Conservation (phyloP, 768 basidiomycete species). For the Xerocomellus amylosporus region DNA sequence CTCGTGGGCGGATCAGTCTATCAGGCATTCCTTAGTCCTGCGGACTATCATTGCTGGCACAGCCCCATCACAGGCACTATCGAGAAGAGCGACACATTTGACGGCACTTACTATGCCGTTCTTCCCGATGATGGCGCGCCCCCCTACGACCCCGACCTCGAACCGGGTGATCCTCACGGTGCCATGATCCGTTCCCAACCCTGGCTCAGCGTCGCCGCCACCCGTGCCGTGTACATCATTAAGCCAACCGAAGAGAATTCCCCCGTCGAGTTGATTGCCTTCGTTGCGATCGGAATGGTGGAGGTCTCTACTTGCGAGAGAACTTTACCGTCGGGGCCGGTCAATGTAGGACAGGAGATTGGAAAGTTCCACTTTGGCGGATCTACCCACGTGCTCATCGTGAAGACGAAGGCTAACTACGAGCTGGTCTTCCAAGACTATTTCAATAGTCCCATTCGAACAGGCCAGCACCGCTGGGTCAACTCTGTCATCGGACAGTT, state of each 20-base stretch:
- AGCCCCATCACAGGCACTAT: slow-evolving; percentile 39
- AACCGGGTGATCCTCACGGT: slow-evolving; percentile 14
- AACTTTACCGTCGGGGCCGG: no score
- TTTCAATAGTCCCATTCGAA: not conserved
- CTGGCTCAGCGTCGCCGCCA: slow-evolving; percentile 44
- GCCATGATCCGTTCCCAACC: slow-evolving; percentile 33
- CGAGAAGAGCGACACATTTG: no score
- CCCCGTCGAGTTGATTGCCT: slow-evolving; percentile 49
- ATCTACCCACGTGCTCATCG: slow-evolving; percentile 45
- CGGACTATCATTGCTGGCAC: slow-evolving; percentile 63
- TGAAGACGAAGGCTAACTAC: slow-evolving; percentile 16
- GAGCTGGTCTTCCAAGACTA: slow-evolving; percentile 11
- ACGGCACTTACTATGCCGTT: slow-evolving; percentile 14
- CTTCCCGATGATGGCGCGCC: slow-evolving; percentile 14
- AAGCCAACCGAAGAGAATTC: slow-evolving; percentile 40
- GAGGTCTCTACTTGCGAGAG: slow-evolving; percentile 60
- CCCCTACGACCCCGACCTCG: not conserved
- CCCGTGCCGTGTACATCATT: slow-evolving; percentile 55
- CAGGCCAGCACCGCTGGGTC: slow-evolving; percentile 2
- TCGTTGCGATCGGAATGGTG: slow-evolving; percentile 59
- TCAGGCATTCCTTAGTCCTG: slow-evolving; percentile 54
- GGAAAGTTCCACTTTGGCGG: slow-evolving; percentile 62
- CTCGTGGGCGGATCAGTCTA: slow-evolving; percentile 44
- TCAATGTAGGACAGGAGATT: not conserved
- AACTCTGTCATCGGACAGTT: slow-evolving; percentile 5